phyloP scores from a whole-genome alignment of 257 asterid genomes.

The Gentiana macrophylla region DNA sequence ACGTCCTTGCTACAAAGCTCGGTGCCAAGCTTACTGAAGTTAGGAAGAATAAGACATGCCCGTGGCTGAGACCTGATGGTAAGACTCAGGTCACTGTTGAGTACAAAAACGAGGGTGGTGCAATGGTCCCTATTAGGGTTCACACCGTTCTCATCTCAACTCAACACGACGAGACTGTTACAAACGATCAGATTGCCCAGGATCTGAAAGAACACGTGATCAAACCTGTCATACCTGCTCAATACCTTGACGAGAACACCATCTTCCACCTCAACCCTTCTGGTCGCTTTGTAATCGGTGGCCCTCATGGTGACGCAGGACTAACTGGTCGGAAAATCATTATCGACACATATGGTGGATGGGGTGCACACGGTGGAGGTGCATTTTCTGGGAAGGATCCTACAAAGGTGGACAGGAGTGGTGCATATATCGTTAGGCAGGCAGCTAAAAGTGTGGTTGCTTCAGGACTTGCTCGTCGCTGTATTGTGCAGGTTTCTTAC shows the following conservation, averaged over 20 bases:
- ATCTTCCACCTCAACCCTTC: constrained; percentile 89
- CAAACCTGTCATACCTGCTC: constrained; percentile 69
- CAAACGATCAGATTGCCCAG: constrained; percentile 58
- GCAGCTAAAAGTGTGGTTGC: constrained; percentile 95
- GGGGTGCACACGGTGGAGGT: constrained; percentile 97
- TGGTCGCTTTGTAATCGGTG: constrained; percentile 84
- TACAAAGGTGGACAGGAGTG: constrained; percentile 90
- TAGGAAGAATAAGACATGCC: constrained; percentile 79
- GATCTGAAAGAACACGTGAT: constrained; percentile 82
- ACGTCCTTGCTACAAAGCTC: constrained; percentile 85
- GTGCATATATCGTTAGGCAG: constrained; percentile 80
- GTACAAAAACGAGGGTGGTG: constrained; percentile 68
- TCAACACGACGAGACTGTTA: constrained; percentile 83
- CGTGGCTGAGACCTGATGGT: constrained; percentile 88
- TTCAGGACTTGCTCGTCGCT: constrained; percentile 75
- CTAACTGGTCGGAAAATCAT: constrained; percentile 81
- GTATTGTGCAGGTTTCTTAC: constrained; percentile 82
- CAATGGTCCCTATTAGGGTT: constrained; percentile 81
- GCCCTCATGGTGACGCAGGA: constrained; percentile 94
- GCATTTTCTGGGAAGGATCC: constrained; percentile 93
- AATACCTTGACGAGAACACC: constrained; percentile 75
- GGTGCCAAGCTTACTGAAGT: constrained; percentile 91
- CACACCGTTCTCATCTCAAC: constrained; percentile 88
- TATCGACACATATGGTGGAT: constrained; percentile 84
- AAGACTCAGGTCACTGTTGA: constrained; percentile 88